Conservation (phyloP, 306 rosid genomes). For the Begonia fuchsioides region DNA sequence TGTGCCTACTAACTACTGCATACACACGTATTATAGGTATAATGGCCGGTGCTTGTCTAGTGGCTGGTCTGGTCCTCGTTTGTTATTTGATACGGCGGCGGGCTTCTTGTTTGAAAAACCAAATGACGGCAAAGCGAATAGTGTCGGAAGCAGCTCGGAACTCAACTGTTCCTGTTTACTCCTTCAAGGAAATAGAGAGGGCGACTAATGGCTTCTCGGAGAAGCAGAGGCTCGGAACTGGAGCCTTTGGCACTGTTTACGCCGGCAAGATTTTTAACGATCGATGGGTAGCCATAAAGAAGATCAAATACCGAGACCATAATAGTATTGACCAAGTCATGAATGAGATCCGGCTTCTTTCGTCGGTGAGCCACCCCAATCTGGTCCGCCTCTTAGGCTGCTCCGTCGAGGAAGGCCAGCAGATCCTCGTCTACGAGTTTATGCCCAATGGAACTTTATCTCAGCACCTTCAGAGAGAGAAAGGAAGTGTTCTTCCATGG, state of each 20-base stretch:
- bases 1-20: background rate
- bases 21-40: conserved; percentile 22
- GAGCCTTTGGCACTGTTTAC: conserved; percentile 91
- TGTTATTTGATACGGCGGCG: conserved; percentile 54
- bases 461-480: conserved; percentile 71
- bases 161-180: conserved; percentile 58
- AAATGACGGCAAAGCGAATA: conserved; percentile 48
- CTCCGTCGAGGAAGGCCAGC: conserved; percentile 86
- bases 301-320: conserved; percentile 64
- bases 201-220: conserved; percentile 75
- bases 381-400: conserved; percentile 90
- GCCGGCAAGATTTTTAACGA: conserved; percentile 66
- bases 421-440: conserved; percentile 76
- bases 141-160: conserved; percentile 71
- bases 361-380: conserved; percentile 89
- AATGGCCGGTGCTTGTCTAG: conserved; percentile 32
- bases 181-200: conserved; percentile 59
- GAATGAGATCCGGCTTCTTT: conserved; percentile 91
- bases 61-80: conserved; percentile 31
- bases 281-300: conserved; percentile 79
- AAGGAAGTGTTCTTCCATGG: conserved; percentile 74
- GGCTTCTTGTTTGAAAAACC: conserved; percentile 46
- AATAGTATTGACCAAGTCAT: conserved; percentile 76
- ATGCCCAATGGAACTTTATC: conserved; percentile 90
- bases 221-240: conserved; percentile 70